Conservation (phyloP, 805 yeast genomes). For the Myxozyma neglecta region DNA sequence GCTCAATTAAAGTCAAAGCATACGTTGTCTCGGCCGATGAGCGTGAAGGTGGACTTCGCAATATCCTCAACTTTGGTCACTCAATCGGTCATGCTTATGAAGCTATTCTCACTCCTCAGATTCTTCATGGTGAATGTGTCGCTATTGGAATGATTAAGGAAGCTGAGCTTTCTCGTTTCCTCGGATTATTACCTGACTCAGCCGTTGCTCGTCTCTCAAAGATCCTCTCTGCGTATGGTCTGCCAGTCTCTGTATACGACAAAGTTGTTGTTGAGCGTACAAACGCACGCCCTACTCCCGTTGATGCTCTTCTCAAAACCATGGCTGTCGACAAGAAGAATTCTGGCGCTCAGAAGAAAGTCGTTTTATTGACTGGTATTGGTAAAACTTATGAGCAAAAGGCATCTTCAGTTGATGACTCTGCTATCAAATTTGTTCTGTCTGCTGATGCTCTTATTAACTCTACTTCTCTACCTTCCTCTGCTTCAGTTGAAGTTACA, state of each 20-base stretch:
- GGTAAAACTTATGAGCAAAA: conserved; percentile 87
- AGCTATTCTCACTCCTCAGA: conserved; percentile 95
- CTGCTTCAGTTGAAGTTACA: conserved; percentile 49
- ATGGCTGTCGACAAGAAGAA: conserved; percentile 97
- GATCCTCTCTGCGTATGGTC: conserved; percentile 78
- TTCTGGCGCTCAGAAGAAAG: conserved; percentile 86
- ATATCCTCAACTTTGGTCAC: conserved; percentile 91
- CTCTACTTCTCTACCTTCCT: conserved; percentile 38
- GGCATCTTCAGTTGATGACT: conserved; percentile 82
- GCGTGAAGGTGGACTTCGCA: conserved; percentile 91
- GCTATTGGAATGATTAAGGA: conserved; percentile 93
- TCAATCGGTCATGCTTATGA: conserved; percentile 98
- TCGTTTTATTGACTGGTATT: conserved; percentile 77
- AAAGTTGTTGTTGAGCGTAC: conserved; percentile 69
- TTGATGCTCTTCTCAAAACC: conserved; percentile 68
- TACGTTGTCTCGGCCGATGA: conserved; percentile 92
- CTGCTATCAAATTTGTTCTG: conserved; percentile 74
- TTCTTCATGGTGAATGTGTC: conserved; percentile 98
- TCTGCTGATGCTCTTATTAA: conserved; percentile 74
- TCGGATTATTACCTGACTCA: conserved; percentile 84
- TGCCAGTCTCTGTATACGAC: conserved; percentile 79
- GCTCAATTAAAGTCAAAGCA: conserved; percentile 87
- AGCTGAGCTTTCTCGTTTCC: conserved; percentile 91
- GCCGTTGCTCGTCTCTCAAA: conserved; percentile 89
- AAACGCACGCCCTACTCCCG: conserved; percentile 67